phyloP scores from a whole-genome alignment of 768 basidiomycete species.

The Podaxis sp. region DNA sequence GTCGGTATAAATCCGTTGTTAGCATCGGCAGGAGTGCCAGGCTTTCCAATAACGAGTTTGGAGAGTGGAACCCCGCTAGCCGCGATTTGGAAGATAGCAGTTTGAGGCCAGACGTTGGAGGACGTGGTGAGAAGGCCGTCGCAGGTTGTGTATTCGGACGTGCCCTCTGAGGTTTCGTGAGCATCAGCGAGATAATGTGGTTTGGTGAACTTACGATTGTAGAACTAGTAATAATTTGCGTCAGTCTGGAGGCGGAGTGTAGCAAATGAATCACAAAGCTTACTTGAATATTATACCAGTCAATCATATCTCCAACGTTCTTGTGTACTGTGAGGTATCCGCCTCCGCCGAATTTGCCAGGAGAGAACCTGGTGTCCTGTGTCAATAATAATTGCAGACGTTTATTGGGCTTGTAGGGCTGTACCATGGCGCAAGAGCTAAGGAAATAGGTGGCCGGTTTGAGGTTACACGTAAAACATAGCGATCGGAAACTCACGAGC shows the following conservation, averaged over 20 bases:
- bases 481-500: conserved; percentile 41
- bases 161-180: conserved; percentile 46
- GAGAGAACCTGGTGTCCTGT: conserved; percentile 38
- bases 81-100: conserved; percentile 60
- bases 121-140: conserved; percentile 55
- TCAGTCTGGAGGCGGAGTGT: not conserved
- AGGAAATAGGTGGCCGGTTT: not conserved
- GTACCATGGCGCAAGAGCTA: conserved; percentile 52
- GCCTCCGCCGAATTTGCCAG: conserved; percentile 41
- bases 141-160: conserved; percentile 67
- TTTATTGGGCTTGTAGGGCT: not conserved
- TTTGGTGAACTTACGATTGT: conserved; percentile 37
- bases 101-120: conserved; percentile 59
- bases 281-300: conserved; percentile 64
- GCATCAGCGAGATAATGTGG: not conserved
- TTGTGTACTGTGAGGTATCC: conserved; percentile 58
- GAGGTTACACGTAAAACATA: not conserved
- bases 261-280: not conserved
- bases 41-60: conserved; percentile 81
- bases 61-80: conserved; percentile 53
- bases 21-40: conserved; percentile 51
- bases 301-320: conserved; percentile 55
- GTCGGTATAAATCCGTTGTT: conserved; percentile 64
- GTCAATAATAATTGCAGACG: not conserved
- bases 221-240: conserved; percentile 31